These are phyloP conservation scores for Cicer bijugum DNA, from an alignment of 306 rosid genomes.

Conservation along the genomic window DNA sequence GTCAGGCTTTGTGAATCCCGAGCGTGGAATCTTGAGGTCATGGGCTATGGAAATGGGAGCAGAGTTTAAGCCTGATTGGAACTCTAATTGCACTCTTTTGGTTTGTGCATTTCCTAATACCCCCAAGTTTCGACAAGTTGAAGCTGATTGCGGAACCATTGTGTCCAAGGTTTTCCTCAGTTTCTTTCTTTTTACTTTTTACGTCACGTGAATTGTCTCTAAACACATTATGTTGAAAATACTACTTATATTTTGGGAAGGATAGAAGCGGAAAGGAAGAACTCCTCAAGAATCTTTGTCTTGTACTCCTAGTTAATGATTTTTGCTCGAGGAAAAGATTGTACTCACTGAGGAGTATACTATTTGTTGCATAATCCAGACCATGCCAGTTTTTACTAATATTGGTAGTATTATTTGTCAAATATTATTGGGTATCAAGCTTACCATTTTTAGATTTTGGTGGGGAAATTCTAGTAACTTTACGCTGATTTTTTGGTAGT, in stretches of 20 bases:
- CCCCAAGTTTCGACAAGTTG: slow-evolving; percentile 88
- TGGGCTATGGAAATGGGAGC: slow-evolving; percentile 97
- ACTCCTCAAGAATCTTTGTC: neutral
- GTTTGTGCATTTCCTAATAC: slow-evolving; percentile 92
- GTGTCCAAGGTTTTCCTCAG: slow-evolving; percentile 74
- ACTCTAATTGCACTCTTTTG: slow-evolving; percentile 78
- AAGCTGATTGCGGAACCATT: slow-evolving; percentile 87
- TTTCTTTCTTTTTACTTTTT: slow-evolving; percentile 8
- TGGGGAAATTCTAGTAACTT: neutral
- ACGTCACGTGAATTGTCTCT: slow-evolving; percentile 6
- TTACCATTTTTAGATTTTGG: neutral
- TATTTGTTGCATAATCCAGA: slow-evolving; percentile 10
- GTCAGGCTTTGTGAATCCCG: slow-evolving; percentile 95
- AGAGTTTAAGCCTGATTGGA: slow-evolving; percentile 86
- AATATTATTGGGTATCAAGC: slow-evolving; percentile 9
- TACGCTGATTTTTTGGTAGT: slow-evolving; percentile 4
- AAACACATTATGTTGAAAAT: neutral
- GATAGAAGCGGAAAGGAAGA: slow-evolving; percentile 3
- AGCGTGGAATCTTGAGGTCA: slow-evolving; percentile 80
- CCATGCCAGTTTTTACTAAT: slow-evolving; percentile 28
- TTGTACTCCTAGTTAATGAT: neutral
- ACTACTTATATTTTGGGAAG: slow-evolving; percentile 32
- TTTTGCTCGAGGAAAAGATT: slow-evolving; percentile 1
- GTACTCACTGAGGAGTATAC: neutral
- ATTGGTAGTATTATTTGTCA: slow-evolving; percentile 10